A percentile compares a stretch with the other conserved stretches of the same genome.
Evolutionary conservation across 2,329 filamentous ascomycete species (phyloP).

Genomic region (Juglanconis sp.): DNA sequence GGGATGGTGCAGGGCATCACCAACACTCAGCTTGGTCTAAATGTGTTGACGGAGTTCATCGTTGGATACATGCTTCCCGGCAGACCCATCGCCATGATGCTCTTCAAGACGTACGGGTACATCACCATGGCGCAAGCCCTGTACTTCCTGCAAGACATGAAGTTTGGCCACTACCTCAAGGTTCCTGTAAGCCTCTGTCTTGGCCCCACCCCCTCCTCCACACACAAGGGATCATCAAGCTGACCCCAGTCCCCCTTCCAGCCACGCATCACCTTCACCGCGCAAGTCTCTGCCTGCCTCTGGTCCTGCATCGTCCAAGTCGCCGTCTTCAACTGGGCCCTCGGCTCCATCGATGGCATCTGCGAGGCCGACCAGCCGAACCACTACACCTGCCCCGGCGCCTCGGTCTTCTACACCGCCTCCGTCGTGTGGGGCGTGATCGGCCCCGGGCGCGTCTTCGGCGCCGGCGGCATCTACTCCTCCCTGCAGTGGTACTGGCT

Average conservation of each 20-base stretch:
- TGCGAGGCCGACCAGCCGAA: slow-evolving; percentile 32
- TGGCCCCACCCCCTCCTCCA: too few species aligned
- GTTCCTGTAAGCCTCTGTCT: slow-evolving; percentile 21
- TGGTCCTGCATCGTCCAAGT: slow-evolving; percentile 40
- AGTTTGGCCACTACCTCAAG: slow-evolving; percentile 43
- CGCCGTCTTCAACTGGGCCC: slow-evolving; percentile 38
- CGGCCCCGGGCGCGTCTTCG: slow-evolving; percentile 33
- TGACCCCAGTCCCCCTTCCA: slow-evolving; percentile 11
- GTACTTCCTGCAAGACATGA: slow-evolving; percentile 39
- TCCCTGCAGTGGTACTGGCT: slow-evolving; percentile 29
- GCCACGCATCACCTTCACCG: slow-evolving; percentile 32
- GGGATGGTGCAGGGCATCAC: slow-evolving; percentile 33
- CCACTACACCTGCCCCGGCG: slow-evolving; percentile 32
- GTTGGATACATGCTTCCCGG: slow-evolving; percentile 52
- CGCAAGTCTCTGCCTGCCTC: slow-evolving; percentile 13
- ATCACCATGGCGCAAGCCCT: slow-evolving; percentile 43
- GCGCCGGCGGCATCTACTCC: slow-evolving; percentile 28
- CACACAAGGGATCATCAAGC: background rate
- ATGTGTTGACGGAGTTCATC: slow-evolving; percentile 50
- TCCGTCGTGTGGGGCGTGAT: slow-evolving; percentile 36
- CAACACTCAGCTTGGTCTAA: slow-evolving; percentile 39
- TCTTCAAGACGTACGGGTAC: slow-evolving; percentile 51
- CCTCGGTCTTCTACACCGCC: slow-evolving; percentile 36
- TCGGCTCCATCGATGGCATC: slow-evolving; percentile 41
- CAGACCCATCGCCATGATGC: slow-evolving; percentile 49